Percentiles rank a stretch among this genome's conserved stretches.
Evolutionary conservation across 345 rosid genomes (phyloP).

Genomic region (Hypericum androsaemum): DNA sequence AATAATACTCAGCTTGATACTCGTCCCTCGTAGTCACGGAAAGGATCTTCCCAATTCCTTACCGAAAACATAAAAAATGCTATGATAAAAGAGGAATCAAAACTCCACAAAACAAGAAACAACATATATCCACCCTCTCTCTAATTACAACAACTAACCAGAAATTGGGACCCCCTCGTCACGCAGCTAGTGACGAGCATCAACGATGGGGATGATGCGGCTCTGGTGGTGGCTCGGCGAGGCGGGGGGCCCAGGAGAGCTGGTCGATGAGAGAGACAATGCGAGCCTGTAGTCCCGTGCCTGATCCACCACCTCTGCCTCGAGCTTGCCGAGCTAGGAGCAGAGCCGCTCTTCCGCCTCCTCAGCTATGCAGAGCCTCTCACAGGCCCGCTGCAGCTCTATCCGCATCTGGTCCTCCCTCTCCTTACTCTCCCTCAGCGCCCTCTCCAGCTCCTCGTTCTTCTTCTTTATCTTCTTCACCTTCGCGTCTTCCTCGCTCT

Average conservation of each 20-base stretch:
- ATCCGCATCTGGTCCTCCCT: slow-evolving; percentile 46
- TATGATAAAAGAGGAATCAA: no score
- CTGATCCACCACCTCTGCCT: slow-evolving; percentile 62
- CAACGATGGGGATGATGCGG: no score
- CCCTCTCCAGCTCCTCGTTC: no score
- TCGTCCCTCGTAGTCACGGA: no score
- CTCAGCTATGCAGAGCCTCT: slow-evolving; percentile 57
- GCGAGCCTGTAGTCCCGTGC: slow-evolving; percentile 64
- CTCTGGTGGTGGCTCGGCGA: no score
- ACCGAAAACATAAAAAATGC: no score
- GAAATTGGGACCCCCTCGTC: background rate
- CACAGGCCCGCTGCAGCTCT: slow-evolving; percentile 41
- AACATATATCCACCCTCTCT: no score
- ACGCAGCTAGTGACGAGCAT: background rate
- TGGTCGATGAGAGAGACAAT: slow-evolving; percentile 47
- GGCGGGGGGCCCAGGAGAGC: slow-evolving; percentile 41
- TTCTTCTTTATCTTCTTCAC: no score
- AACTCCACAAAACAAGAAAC: no score
- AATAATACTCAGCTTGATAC: no score
- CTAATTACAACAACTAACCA: background rate
- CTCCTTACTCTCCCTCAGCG: background rate
- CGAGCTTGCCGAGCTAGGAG: slow-evolving; percentile 74
- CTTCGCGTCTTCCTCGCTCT: no score
- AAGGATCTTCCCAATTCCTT: no score
- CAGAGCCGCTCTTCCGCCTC: slow-evolving; percentile 83